Base-by-base conservation (phyloP, 1,139 yeast genomes). In the Suhomyces coccinellae region DNA sequence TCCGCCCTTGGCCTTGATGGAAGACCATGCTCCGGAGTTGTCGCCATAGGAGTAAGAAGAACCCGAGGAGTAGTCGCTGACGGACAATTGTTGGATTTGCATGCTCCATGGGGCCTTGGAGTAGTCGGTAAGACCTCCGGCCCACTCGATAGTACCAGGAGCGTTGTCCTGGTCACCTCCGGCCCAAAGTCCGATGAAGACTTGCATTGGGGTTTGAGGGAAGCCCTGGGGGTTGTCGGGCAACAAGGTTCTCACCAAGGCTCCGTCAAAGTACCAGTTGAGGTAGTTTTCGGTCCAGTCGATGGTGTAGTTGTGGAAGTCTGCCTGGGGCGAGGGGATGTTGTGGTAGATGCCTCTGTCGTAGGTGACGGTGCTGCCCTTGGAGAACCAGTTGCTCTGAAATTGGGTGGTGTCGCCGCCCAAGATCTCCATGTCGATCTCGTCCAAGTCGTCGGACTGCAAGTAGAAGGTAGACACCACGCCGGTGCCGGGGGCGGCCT, bases 381-480 rank as follows among this genome's bases (percentile, higher is more conserved):
- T 85, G 36, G 87, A 79, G 68, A 88, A 90, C 65, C 69, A 90
- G 65, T 90, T 89, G 36, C 93, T 75, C 66, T 89, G 97, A 58
- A 87, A 83, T 60, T 85, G 81, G 34, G 79, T 72, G 30, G 71
- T 71, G 59, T 87, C 93, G 44, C 85, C 80, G 27, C 97, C 97
- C 44, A 86, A 72, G 81, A 93, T 84, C 64, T 89, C 97, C 46
- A 87, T 63, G 66, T 89, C 97, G 41, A 89, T 82, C 67, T 89
- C 97, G 66, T 89, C 97, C 53, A 85, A 69, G 58, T 85, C 95
- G 61, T 89, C 96, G 54, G 90, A 82, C 62, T 88, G 95, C 49
- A 89, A 71, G 54, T 83, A 88, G 57, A 89, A 83, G 3, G 93
- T 82, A 0, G 96, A 86, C 22, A 89, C 80, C 37, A 89, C 75